phyloP scores from a whole-genome alignment of 495 filamentous ascomycete genomes.

The Margaritispora aquatica region DNA sequence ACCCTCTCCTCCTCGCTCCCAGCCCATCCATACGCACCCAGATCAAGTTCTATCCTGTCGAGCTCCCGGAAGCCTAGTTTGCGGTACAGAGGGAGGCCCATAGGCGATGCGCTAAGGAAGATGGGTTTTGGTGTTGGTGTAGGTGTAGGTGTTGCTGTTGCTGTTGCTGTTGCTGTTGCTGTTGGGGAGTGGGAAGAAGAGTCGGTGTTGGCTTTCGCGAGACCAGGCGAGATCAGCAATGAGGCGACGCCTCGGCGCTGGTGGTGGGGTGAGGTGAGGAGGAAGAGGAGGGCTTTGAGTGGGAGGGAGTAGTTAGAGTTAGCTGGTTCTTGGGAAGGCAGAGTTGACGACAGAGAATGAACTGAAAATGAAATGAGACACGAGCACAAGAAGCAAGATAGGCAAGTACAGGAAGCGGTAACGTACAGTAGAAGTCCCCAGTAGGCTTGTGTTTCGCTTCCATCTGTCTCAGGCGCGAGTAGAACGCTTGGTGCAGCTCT shows the following conservation, averaged over 20 bases:
- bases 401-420: background rate
- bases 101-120: background rate
- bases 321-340: background rate
- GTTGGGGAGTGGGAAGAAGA: background rate
- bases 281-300: background rate
- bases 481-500: background rate
- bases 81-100: background rate
- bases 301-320: background rate
- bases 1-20: background rate
- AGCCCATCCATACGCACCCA: background rate
- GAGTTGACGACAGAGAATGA: background rate
- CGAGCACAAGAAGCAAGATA: too few relatives aligned
- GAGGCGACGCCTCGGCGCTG: background rate
- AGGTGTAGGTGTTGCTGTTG: too few relatives aligned
- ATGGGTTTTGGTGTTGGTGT: background rate
- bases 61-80: conserved; percentile 1
- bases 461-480: background rate
- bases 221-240: background rate
- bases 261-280: background rate
- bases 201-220: background rate
- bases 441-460: background rate
- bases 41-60: conserved; percentile 1
- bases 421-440: background rate
- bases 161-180: too few relatives aligned
- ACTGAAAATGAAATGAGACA: background rate